Base-by-base conservation (phyloP, 2,329 filamentous ascomycete genomes). In the Fusarium solani-melongenae region DNA sequence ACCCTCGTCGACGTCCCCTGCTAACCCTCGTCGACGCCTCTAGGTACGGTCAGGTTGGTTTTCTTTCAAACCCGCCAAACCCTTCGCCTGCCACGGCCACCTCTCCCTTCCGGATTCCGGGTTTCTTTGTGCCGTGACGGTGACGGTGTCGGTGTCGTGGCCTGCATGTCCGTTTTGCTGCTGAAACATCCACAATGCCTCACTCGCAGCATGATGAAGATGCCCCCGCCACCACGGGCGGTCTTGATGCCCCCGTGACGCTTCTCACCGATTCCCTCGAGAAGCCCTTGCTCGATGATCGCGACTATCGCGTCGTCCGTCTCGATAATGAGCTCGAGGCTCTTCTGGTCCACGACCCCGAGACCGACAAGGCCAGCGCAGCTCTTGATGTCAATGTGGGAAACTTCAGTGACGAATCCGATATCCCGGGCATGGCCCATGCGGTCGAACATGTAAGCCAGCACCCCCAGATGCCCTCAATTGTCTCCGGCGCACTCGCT, bases 361-460 rank as follows among this genome's bases (percentile, higher is more conserved):
- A 97, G 71, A 98, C 96, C 9, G 96, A 99, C 87, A 98, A 98
- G 88, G 95, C 96, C 73, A 97, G 95, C 79, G 96, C 96, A 98
- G 83, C 96, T 59, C 91, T 98, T 80, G 96, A 98, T 81, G 95
- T 98, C 80, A 95, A 97, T 82, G 96, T 98, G 38, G 96, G 96
- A 70, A 97, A 94, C 83, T 98, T 98, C 85, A 97, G 94, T 80
- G 96, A 99, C 80, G 91, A 93, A 74, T 90, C 93, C 74, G 93
- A 95, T 77, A 95, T 98, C 90, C 95, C 94, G 15, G 95, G 96
- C 68, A 95, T 97, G 90, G 96, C 96, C 61, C 96, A 98, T 85
- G 95, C 95, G 8, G 94, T 98, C 63, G 96, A 98, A 86, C 96
- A 98, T 88, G 89, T 91, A 85, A 82, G 83, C 29, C 55, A 51